Base-by-base conservation (phyloP, 1,284 basidiomycete genomes). In the Malassezia globosa region DNA sequence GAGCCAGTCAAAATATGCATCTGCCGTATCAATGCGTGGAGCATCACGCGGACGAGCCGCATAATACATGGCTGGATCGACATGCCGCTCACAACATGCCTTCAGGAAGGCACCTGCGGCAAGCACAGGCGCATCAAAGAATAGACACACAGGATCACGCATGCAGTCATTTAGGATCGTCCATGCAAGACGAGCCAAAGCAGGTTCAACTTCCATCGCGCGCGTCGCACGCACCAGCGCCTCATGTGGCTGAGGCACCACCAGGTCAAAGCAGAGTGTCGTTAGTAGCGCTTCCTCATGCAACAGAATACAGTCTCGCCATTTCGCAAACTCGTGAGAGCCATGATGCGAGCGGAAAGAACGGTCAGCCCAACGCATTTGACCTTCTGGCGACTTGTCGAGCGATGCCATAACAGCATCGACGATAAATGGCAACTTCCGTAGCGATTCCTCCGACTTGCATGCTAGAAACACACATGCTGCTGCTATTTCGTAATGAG, bases 401-500 rank as follows among this genome's bases (percentile, higher is more conserved):
- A 76, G 75, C 26, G 82, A 87, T 26, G 82, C 79, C 69, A 81
- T 80, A 55, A 79, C 82, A 14, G 87, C 79, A 56, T 79, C 79
- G 7, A 86, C 83, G 18, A 89, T 82, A 63, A 86, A 84, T 26
- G 82, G 77, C n/a, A 89, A 76, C 69, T 88, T 88, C 45, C 86
- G 76, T 37, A 84, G 84, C 59, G 83, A 85, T 71, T 89, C 86
- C 66, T 89, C 86, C 1, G 84, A 86, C 72, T 94, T 94, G 26
- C 86, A 87, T 0, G 87, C 85, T 36, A 94, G 78, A 67, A 92
- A 94, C 42, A 94, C 81, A 65, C 87, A 87, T 2, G 87, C 80
- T 1, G 85, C 85, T 19, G 88, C 87, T 35, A 90, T 81, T 60
- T 89, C 82, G 52, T 60, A 60, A 47, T 61, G 60, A 33, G 58